These are phyloP conservation scores for Thyridium curvatum DNA, from an alignment of 2,329 filamentous ascomycete genomes.

Conservation along the genomic window DNA sequence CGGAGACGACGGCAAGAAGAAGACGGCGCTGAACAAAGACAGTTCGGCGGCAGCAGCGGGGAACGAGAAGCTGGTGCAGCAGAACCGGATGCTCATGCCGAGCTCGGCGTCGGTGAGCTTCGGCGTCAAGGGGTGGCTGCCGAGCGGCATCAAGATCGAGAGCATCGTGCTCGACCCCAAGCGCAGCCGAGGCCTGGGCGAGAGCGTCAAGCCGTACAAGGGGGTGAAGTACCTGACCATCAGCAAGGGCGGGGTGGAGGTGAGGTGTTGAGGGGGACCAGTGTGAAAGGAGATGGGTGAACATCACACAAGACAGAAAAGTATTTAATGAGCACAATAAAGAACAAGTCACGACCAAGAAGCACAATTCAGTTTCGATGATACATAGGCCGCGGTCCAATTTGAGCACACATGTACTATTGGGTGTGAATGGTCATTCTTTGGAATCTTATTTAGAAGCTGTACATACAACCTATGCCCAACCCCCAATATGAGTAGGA, in stretches of 20 bases:
- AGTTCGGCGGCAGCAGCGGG: no score
- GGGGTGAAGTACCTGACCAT: constrained; percentile 94
- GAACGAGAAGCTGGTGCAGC: constrained; percentile 33
- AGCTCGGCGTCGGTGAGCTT: constrained; percentile 70
- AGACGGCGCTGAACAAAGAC: no score
- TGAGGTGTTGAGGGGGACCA: constrained; percentile 41
- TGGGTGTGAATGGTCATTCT: no score
- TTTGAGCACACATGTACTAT: no score
- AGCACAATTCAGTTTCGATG: no score
- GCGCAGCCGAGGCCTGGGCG: constrained; percentile 78
- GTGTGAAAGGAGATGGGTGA: not conserved
- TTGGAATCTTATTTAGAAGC: no score
- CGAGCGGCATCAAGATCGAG: constrained; percentile 62
- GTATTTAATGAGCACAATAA: no score
- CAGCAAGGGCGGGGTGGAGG: constrained; percentile 58
- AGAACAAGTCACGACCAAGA: no score
- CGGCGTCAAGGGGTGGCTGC: constrained; percentile 61
- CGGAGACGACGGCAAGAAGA: constrained; percentile 36
- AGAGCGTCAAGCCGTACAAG: constrained; percentile 91
- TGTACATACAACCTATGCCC: no score
- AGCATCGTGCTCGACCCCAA: constrained; percentile 65
- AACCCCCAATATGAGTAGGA: no score
- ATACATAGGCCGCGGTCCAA: no score
- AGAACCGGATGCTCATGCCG: constrained; percentile 74
- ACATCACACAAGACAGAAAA: not conserved